Evolutionary conservation across 2,329 filamentous ascomycete species (phyloP).

Genomic region (Pyrenochaeta sp.): DNA sequence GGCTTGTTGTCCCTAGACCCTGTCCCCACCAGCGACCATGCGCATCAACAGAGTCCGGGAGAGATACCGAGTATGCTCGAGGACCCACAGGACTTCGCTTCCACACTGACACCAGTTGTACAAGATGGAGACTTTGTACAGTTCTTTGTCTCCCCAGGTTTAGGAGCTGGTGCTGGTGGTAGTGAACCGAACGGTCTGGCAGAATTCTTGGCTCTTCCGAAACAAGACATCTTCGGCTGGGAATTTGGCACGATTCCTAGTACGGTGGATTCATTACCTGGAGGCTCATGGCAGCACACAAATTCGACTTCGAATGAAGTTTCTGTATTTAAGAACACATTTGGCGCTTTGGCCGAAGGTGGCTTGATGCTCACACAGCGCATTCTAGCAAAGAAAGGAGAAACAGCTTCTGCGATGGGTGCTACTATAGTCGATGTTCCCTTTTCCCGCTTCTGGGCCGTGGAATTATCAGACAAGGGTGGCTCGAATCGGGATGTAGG

Average conservation of each 20-base stretch:
- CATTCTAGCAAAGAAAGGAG: background rate
- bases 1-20: slow-evolving; percentile 82
- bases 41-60: background rate
- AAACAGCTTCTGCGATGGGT: slow-evolving; percentile 10
- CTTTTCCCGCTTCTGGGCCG: slow-evolving; percentile 48
- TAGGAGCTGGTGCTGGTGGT: background rate
- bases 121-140: slow-evolving; percentile 69
- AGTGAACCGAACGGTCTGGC: slow-evolving; percentile 1
- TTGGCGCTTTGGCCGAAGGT: slow-evolving; percentile 69
- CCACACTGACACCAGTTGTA: slow-evolving; percentile 64
- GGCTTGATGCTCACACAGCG: slow-evolving; percentile 52
- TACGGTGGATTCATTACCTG: slow-evolving; percentile 51
- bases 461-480: slow-evolving; percentile 1
- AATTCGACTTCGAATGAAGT: slow-evolving; percentile 14
- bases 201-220: background rate
- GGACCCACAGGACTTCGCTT: slow-evolving; percentile 39
- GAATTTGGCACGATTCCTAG: slow-evolving; percentile 56
- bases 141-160: slow-evolving; percentile 41
- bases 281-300: slow-evolving; percentile 28
- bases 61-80: slow-evolving; percentile 13
- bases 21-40: slow-evolving; percentile 15
- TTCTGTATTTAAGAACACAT: slow-evolving; percentile 52
- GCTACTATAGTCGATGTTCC: slow-evolving; percentile 61
- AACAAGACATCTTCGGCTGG: slow-evolving; percentile 22
- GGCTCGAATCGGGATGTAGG: slow-evolving; percentile 12